Percentiles rank a stretch among this genome's conserved stretches.
These are phyloP conservation scores for Termitomyces sp. DNA, from an alignment of 768 basidiomycete species.

Conservation along the genomic window DNA sequence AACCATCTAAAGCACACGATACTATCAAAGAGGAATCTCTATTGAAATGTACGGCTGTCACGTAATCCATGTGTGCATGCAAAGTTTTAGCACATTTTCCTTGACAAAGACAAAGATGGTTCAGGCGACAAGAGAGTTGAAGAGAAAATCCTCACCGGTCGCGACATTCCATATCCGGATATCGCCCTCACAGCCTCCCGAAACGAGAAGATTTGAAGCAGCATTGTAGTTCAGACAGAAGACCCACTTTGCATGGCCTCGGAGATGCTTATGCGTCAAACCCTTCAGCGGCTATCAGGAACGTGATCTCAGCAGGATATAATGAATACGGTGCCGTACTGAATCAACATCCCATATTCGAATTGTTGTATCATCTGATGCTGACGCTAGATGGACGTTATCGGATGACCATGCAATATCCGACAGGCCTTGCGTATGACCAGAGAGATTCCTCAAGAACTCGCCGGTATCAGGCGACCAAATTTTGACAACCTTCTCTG, in stretches of 20 bases:
- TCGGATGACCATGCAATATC: conserved; percentile 90
- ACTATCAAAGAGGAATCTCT: conserved; percentile 88
- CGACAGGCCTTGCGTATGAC: conserved; percentile 81
- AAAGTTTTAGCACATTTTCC: conserved; percentile 84
- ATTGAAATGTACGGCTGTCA: conserved; percentile 94
- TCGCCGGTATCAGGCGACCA: conserved; percentile 82
- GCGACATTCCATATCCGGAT: conserved; percentile 90
- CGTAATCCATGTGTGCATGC: conserved; percentile 92
- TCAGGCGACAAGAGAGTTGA: background rate
- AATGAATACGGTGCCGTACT: conserved; percentile 36
- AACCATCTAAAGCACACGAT: conserved; percentile 87
- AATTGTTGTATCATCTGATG: conserved; percentile 88
- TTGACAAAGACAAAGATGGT: conserved; percentile 24
- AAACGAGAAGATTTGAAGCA: conserved; percentile 83
- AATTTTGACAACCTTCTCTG: conserved; percentile 75
- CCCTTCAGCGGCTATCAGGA: conserved; percentile 42
- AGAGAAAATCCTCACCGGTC: conserved; percentile 48
- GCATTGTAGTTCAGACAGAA: conserved; percentile 93
- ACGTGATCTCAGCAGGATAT: conserved; percentile 1
- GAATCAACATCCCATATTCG: conserved; percentile 87
- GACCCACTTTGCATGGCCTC: conserved; percentile 84
- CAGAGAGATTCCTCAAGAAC: conserved; percentile 68
- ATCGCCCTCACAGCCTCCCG: conserved; percentile 91
- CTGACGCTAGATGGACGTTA: conserved; percentile 79
- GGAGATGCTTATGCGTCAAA: conserved; percentile 64